Conservation (phyloP, 371 early-diverging fungal species). For the Rhizopus microsporus region DNA sequence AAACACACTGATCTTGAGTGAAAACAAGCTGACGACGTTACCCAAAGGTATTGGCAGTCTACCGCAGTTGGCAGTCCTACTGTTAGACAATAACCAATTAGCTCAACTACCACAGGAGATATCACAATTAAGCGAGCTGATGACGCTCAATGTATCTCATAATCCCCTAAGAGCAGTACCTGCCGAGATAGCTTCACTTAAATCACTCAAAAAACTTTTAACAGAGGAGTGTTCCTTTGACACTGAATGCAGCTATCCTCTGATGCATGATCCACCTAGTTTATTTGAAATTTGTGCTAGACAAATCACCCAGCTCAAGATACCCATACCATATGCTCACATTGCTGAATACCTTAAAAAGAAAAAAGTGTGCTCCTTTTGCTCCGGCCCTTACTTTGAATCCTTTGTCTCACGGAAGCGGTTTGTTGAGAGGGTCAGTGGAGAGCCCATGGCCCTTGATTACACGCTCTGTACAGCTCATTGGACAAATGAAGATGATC, state of each 20-base stretch:
- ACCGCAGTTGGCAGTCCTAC: conserved; percentile 55
- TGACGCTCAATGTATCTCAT: conserved; percentile 63
- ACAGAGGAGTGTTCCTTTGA: conserved; percentile 55
- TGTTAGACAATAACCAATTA: conserved; percentile 56
- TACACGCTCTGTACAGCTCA: conserved; percentile 46
- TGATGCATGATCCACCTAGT: conserved; percentile 52
- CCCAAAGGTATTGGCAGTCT: conserved; percentile 71
- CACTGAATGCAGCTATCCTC: conserved; percentile 27
- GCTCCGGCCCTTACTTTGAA: conserved; percentile 88
- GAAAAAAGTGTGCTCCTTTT: conserved; percentile 78
- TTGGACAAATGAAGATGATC: conserved; percentile 45
- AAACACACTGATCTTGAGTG: conserved; percentile 39
- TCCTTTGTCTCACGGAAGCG: conserved; percentile 59
- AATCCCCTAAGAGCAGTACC: conserved; percentile 58
- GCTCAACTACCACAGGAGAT: conserved; percentile 56
- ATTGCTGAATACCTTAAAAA: conserved; percentile 69
- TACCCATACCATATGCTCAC: conserved; percentile 55
- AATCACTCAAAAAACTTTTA: conserved; percentile 58
- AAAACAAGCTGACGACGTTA: conserved; percentile 61
- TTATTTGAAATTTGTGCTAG: conserved; percentile 80
- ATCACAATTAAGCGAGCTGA: conserved; percentile 55
- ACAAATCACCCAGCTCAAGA: conserved; percentile 65
- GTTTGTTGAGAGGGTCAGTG: conserved; percentile 63
- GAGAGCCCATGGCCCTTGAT: conserved; percentile 37
- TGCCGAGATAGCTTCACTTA: conserved; percentile 48